phyloP scores from a whole-genome alignment of 179 eudicot species.

The Actinidia arguta region DNA sequence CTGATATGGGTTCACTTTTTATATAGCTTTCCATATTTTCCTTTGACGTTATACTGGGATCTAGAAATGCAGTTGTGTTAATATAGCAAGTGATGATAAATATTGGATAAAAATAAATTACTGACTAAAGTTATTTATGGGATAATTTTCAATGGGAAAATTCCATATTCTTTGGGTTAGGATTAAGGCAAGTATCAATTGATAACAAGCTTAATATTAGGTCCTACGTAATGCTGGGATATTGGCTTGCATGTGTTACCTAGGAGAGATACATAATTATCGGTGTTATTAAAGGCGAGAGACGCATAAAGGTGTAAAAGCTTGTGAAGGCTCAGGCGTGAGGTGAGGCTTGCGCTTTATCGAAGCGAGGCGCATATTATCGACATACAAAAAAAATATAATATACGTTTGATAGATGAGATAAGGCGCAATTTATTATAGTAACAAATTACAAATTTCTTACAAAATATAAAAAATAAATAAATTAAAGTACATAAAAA shows the following conservation, averaged over 20 bases:
- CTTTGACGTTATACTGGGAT: background rate
- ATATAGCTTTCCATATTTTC: background rate
- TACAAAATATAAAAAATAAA: too few relatives aligned
- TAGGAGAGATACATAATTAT: background rate
- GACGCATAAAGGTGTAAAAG: too few relatives aligned
- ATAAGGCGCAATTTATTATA: too few relatives aligned
- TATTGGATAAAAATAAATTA: background rate
- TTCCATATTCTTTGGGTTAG: background rate
- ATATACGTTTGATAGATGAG: too few relatives aligned
- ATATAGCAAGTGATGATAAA: background rate
- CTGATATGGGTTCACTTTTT: background rate
- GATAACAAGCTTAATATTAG: slow-evolving; percentile 1
- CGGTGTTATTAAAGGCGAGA: too few relatives aligned
- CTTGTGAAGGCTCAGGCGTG: too few relatives aligned
- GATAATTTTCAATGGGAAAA: background rate
- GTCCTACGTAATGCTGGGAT: background rate
- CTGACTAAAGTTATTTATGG: background rate
- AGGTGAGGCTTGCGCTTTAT: background rate
- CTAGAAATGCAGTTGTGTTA: background rate
- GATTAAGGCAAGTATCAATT: background rate
- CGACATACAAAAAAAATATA: too few relatives aligned
- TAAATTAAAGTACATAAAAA: too few relatives aligned
- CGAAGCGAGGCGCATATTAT: background rate
- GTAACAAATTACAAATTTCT: too few relatives aligned
- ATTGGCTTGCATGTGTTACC: background rate